A percentile compares a stretch with the other conserved stretches of the same genome.
These are phyloP conservation scores for Avicennia marina DNA, from an alignment of 257 asterid genomes.

Conservation along the genomic window DNA sequence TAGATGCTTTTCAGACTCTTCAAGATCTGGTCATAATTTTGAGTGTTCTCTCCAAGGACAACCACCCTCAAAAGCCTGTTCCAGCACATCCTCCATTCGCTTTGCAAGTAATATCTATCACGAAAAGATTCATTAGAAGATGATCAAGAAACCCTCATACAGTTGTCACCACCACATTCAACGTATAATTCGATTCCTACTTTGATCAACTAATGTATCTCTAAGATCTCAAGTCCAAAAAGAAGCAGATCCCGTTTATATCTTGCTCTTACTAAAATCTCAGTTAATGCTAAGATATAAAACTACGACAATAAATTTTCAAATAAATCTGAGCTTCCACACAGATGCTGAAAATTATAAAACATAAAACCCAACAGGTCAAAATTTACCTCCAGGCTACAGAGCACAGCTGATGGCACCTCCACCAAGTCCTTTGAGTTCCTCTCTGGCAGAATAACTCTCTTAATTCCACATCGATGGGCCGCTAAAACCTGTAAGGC, in stretches of 20 bases:
- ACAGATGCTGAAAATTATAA: background rate
- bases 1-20: background rate
- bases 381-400: conserved; percentile 70
- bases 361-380: background rate
- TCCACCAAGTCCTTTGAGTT: conserved; percentile 90
- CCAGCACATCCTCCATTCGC: conserved; percentile 96
- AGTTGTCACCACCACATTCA: no score
- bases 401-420: conserved; percentile 86
- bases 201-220: no score
- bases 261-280: no score
- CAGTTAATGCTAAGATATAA: no score
- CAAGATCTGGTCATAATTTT: conserved; percentile 44
- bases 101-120: conserved; percentile 73
- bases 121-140: conserved; percentile 10
- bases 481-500: conserved; percentile 89
- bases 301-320: background rate
- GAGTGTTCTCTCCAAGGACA: conserved; percentile 83
- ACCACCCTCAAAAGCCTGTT: conserved; percentile 96
- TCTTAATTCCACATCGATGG: conserved; percentile 87
- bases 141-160: background rate
- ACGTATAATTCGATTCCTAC: no score
- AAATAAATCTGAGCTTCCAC: background rate
- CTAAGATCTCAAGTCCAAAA: no score
- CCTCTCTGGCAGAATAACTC: conserved; percentile 94
- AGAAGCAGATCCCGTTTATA: no score